Evolutionary conservation across 2,329 filamentous ascomycete species (phyloP).

Genomic region (Neonectria sp.): DNA sequence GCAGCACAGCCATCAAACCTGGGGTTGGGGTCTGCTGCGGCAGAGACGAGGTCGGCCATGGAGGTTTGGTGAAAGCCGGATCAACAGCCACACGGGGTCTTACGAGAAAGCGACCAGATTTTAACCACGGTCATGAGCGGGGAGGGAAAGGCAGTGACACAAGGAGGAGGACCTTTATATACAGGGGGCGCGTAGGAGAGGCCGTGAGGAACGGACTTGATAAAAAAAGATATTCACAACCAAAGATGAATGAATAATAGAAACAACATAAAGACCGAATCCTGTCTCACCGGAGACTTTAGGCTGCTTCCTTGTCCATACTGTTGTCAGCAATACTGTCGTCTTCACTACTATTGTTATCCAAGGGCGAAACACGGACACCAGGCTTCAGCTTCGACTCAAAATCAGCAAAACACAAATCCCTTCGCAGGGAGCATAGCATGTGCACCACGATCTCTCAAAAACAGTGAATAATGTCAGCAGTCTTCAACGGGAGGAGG

Average conservation of each 20-base stretch:
- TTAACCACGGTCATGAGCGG: constrained; percentile 26
- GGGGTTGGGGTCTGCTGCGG: constrained; percentile 8
- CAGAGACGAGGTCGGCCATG: constrained; percentile 11
- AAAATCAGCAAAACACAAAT: constrained; percentile 5
- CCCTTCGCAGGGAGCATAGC: background rate
- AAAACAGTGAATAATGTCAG: background rate
- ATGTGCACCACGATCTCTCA: background rate
- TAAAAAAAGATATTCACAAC: constrained; percentile 36
- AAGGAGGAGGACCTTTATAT: constrained; percentile 38
- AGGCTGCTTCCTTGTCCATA: background rate
- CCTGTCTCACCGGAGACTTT: background rate
- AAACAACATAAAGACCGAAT: constrained; percentile 38
- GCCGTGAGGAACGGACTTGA: constrained; percentile 29
- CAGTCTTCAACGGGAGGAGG: background rate
- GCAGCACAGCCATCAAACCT: constrained; percentile 6
- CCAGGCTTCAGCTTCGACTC: background rate
- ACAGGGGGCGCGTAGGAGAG: constrained; percentile 16
- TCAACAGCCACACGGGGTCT: constrained; percentile 17
- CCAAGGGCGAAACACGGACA: background rate
- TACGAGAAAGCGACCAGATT: constrained; percentile 22
- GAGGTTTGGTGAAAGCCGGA: constrained; percentile 11
- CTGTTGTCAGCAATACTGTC: background rate
- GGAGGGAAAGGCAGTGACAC: constrained; percentile 31
- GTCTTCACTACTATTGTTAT: background rate
- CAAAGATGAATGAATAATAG: constrained; percentile 46